A percentile compares a stretch with the other conserved stretches of the same genome.
Conservation (phyloP, 140 eudicot genomes). For the Anethum foeniculum region DNA sequence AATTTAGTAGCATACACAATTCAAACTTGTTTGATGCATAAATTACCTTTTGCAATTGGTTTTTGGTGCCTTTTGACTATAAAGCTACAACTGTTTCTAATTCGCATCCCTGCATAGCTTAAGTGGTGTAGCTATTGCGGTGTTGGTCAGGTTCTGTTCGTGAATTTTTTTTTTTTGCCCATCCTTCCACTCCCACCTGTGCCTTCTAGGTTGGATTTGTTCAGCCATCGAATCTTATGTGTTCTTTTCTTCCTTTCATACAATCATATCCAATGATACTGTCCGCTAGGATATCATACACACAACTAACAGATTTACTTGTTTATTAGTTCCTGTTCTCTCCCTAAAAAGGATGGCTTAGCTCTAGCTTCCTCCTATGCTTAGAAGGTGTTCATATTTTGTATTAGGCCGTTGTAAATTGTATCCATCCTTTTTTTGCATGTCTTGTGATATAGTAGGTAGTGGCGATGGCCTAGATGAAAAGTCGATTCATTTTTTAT, state of each 20-base stretch:
- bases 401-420: not conserved
- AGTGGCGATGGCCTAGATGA: not conserved
- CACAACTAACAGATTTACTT: not conserved
- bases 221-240: not conserved
- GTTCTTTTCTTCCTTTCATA: not conserved
- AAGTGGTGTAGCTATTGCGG: not conserved
- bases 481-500: not conserved
- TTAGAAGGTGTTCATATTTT: not conserved
- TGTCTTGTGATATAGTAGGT: not conserved
- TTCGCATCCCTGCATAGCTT: not conserved
- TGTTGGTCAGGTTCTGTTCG: not conserved
- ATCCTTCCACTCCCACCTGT: not conserved
- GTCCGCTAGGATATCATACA: not conserved
- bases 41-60: not conserved
- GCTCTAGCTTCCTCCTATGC: conserved; percentile 1
- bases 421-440: not conserved
- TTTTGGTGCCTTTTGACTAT: not conserved
- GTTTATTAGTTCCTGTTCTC: not conserved
- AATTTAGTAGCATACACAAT: not conserved
- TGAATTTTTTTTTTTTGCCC: not conserved
- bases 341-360: not conserved
- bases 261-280: not conserved
- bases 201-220: not conserved
- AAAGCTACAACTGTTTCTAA: not conserved
- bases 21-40: not conserved